These are phyloP conservation scores for Eucalyptus regnans DNA, from an alignment of 345 rosid genomes.

Conservation along the genomic window DNA sequence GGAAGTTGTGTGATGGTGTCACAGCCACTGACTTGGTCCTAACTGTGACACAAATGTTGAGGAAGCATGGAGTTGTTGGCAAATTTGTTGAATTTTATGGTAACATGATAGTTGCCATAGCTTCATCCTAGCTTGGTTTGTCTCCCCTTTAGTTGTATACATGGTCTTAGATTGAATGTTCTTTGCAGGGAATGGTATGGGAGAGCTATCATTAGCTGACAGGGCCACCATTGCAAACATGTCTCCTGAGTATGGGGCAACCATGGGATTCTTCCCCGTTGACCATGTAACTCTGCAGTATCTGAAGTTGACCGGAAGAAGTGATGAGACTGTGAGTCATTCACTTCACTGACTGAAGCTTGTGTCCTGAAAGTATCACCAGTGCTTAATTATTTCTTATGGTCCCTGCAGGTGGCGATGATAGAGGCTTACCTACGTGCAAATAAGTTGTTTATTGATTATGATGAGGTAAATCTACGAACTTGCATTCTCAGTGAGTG, in stretches of 20 bases:
- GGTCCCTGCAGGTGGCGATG: constrained; percentile 58
- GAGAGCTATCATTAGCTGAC: constrained; percentile 87
- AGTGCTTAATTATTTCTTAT: not conserved
- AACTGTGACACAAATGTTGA: constrained; percentile 94
- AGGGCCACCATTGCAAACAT: constrained; percentile 98
- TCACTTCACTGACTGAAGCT: not conserved
- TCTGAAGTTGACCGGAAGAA: constrained; percentile 95
- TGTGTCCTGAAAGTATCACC: not conserved
- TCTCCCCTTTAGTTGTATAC: not conserved
- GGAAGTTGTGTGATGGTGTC: constrained; percentile 74
- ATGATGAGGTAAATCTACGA: constrained; percentile 52
- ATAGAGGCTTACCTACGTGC: constrained; percentile 93
- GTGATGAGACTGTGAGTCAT: constrained; percentile 85
- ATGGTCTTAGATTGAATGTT: not conserved
- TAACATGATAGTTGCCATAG: constrained; percentile 16
- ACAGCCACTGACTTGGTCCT: constrained; percentile 98
- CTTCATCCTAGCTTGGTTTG: not conserved
- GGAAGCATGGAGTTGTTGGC: constrained; percentile 99
- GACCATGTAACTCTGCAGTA: constrained; percentile 94
- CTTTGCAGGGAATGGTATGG: constrained; percentile 83
- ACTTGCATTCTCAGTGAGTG: not conserved
- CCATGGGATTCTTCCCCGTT: constrained; percentile 99
- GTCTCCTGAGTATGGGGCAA: constrained; percentile 99
- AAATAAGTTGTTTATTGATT: constrained; percentile 93
- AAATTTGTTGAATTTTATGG: constrained; percentile 99